Percentiles rank a stretch among this genome's conserved stretches.
Evolutionary conservation across 768 basidiomycete species (phyloP).

Genomic region (Galerina marginata): DNA sequence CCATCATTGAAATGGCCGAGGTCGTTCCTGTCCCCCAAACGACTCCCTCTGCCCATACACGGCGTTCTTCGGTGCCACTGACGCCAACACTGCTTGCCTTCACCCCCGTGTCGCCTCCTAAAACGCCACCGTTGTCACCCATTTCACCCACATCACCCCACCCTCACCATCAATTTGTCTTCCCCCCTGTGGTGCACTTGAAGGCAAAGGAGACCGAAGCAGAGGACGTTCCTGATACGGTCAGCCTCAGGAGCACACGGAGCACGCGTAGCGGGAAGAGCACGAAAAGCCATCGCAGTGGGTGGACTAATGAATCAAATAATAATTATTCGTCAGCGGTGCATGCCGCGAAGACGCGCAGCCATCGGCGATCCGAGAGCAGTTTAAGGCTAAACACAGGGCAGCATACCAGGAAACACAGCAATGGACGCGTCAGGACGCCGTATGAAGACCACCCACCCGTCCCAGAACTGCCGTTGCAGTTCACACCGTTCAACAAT

Average conservation of each 20-base stretch:
- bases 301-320: conserved; percentile 28
- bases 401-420: conserved; percentile 25
- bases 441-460: conserved; percentile 36
- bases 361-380: conserved; percentile 65
- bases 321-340: conserved; percentile 48
- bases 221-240: conserved; percentile 40
- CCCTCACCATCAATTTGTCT: conserved; percentile 20
- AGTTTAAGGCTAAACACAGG: conserved; percentile 65
- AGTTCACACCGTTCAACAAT: conserved; percentile 27
- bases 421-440: conserved; percentile 24
- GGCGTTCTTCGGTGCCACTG: conserved; percentile 25
- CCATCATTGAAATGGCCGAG: conserved; percentile 54
- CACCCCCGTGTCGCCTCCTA: conserved; percentile 22
- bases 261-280: conserved; percentile 40
- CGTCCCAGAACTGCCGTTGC: conserved; percentile 38
- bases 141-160: conserved; percentile 16
- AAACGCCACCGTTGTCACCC: conserved; percentile 20
- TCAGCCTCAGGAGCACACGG: conserved; percentile 42
- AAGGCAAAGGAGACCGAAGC: conserved; percentile 30
- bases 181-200: conserved; percentile 26
- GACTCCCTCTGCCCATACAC: conserved; percentile 22
- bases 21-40: conserved; percentile 42
- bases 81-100: conserved; percentile 28
- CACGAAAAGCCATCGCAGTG: conserved; percentile 40
- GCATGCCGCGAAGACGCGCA: conserved; percentile 68